phyloP scores from a whole-genome alignment of 345 rosid species.

The Camelina laxa region DNA sequence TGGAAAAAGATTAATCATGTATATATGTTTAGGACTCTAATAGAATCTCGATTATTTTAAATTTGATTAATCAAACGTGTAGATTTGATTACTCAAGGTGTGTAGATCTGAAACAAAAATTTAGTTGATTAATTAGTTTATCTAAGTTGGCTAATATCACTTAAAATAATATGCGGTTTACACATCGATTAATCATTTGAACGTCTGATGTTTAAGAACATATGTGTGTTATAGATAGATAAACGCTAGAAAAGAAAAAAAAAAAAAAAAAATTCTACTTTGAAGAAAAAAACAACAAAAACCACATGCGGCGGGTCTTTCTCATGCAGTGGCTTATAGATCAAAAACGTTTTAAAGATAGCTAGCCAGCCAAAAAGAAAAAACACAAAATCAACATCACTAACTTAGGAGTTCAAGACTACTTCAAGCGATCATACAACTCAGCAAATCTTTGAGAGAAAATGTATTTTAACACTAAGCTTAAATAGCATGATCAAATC shows the following conservation, averaged over 20 bases:
- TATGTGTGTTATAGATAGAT: neutral
- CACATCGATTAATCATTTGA: neutral
- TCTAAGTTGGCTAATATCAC: constrained; percentile 3
- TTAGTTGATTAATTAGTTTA: neutral
- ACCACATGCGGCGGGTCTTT: constrained; percentile 10
- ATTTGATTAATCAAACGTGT: constrained; percentile 11
- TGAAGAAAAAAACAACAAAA: constrained; percentile 19
- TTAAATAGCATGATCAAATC: neutral
- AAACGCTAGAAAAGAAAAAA: neutral
- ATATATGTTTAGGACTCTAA: neutral
- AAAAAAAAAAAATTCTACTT: neutral
- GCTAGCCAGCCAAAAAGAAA: constrained; percentile 22
- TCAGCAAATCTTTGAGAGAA: neutral
- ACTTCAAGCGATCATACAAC: constrained; percentile 19
- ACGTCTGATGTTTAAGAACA: neutral
- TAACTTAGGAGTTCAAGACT: constrained; percentile 26
- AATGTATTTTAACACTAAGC: neutral
- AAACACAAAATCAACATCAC: constrained; percentile 4
- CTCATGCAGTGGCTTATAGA: constrained; percentile 27
- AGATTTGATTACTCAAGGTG: constrained; percentile 14
- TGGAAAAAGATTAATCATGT: neutral
- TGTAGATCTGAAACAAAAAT: constrained; percentile 25
- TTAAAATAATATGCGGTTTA: neutral
- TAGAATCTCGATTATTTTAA: neutral
- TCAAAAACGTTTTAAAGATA: constrained; percentile 33